Evolutionary conservation across 371 early-diverging fungal genomes (phyloP).

Genomic region (Apophysomyces trapeziformis): DNA sequence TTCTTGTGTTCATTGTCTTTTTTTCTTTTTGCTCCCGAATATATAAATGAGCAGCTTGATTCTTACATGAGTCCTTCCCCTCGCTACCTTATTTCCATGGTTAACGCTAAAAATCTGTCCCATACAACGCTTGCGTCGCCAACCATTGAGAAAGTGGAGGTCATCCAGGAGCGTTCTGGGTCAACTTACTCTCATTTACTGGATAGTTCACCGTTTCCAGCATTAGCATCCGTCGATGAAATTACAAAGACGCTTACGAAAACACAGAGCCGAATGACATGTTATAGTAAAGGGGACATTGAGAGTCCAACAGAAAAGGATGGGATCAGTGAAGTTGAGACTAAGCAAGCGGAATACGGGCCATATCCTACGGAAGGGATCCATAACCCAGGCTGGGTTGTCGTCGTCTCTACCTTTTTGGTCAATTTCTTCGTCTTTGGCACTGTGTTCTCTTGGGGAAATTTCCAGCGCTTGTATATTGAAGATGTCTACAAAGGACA

Average conservation of each 20-base stretch:
- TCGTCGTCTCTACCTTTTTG: slow-evolving; percentile 21
- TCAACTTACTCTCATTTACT: slow-evolving; percentile 32
- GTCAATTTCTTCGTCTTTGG: slow-evolving; percentile 29
- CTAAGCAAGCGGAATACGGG: slow-evolving; percentile 8
- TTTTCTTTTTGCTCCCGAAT: not conserved
- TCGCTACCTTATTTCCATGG: not conserved
- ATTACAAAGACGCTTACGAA: slow-evolving; percentile 36
- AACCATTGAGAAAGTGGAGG: not conserved
- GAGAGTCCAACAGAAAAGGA: not conserved
- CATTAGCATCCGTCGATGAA: slow-evolving; percentile 34
- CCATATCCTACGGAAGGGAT: slow-evolving; percentile 38
- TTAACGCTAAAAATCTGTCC: not conserved
- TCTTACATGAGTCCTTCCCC: not conserved
- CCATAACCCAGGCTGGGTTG: slow-evolving; percentile 28
- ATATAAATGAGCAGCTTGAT: not conserved
- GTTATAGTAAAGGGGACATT: not conserved
- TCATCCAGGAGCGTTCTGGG: not conserved
- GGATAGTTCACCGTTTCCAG: slow-evolving; percentile 45
- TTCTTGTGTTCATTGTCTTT: not conserved
- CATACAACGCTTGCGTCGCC: not conserved
- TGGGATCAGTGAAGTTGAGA: not conserved
- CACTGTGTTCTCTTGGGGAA: slow-evolving; percentile 26
- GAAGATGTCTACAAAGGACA: slow-evolving; percentile 22
- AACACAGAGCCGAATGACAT: not conserved
- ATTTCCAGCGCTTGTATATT: slow-evolving; percentile 27